Conservation (phyloP, 2,329 filamentous ascomycete genomes). For the Aureobasidium leucospermi region DNA sequence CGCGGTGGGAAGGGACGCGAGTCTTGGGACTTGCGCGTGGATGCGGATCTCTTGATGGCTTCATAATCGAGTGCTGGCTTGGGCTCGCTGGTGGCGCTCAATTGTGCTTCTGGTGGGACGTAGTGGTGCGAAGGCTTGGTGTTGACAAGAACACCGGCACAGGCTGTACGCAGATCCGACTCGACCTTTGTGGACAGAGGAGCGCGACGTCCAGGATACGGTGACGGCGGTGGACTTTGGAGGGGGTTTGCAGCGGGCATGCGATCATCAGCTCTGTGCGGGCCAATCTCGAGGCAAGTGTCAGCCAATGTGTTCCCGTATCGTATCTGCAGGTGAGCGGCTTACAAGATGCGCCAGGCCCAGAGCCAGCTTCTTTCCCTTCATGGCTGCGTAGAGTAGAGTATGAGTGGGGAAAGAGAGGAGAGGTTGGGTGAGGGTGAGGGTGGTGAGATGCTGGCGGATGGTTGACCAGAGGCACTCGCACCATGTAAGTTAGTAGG, state of each 20-base stretch:
- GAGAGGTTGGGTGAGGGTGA: neutral
- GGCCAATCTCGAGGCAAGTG: conserved; percentile 1
- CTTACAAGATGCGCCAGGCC: conserved; percentile 10
- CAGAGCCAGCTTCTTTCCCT: conserved; percentile 6
- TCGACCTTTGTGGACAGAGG: conserved; percentile 36
- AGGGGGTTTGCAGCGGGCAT: neutral
- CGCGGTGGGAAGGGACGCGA: neutral
- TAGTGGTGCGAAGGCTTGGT: conserved; percentile 29
- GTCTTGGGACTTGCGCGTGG: conserved; percentile 5
- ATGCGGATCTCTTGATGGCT: conserved; percentile 22
- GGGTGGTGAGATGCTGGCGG: neutral
- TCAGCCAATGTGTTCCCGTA: neutral
- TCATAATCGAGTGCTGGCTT: conserved; percentile 29
- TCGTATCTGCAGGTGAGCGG: neutral
- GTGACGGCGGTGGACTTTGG: conserved; percentile 30
- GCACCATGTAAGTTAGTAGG: neutral
- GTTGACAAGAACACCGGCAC: conserved; percentile 35
- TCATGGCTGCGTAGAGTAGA: neutral
- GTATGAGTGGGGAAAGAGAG: neutral
- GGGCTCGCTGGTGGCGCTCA: conserved; percentile 10
- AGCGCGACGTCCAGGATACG: conserved; percentile 37
- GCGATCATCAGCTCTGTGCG: conserved; percentile 1
- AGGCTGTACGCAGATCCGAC: conserved; percentile 38
- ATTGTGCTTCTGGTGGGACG: conserved; percentile 20
- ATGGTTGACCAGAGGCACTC: too few species aligned